Percentiles rank a stretch among this genome's conserved stretches.
These are phyloP conservation scores for Leishmania gerbilli DNA, from an alignment of 208 protist genomes.

Conservation along the genomic window DNA sequence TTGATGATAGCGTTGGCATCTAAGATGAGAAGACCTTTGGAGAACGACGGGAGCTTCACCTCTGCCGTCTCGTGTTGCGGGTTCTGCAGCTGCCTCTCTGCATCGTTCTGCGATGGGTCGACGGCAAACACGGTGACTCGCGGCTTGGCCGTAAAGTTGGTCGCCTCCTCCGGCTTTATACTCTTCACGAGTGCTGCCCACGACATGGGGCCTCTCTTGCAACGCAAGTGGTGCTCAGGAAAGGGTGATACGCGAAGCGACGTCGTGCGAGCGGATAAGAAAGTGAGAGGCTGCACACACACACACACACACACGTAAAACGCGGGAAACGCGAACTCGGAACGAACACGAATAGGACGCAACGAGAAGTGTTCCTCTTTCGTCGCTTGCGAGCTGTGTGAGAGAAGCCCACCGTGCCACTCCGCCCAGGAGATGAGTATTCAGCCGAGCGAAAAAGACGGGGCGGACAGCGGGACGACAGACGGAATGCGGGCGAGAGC, in stretches of 20 bases:
- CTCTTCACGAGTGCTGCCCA: constrained; percentile 65
- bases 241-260: background rate
- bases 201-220: constrained; percentile 45
- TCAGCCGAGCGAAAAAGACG: background rate
- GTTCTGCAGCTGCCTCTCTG: constrained; percentile 36
- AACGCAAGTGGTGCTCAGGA: background rate
- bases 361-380: background rate
- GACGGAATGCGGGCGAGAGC: background rate
- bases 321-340: background rate
- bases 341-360: background rate
- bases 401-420: background rate
- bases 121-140: constrained; percentile 36
- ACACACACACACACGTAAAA: background rate
- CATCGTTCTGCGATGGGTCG: constrained; percentile 24
- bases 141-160: constrained; percentile 30
- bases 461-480: background rate
- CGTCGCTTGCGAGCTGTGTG: background rate
- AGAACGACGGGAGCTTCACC: constrained; percentile 55
- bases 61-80: constrained; percentile 31
- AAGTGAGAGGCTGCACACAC: too few relatives aligned
- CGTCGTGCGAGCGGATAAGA: background rate
- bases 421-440: background rate
- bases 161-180: constrained; percentile 39
- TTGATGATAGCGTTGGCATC: constrained; percentile 92
- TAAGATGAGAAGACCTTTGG: constrained; percentile 77